Evolutionary conservation across 2,329 filamentous ascomycete species (phyloP), one percentile per base, ranked within the genome.

Genomic region (Aureobasidium zeae): DNA sequence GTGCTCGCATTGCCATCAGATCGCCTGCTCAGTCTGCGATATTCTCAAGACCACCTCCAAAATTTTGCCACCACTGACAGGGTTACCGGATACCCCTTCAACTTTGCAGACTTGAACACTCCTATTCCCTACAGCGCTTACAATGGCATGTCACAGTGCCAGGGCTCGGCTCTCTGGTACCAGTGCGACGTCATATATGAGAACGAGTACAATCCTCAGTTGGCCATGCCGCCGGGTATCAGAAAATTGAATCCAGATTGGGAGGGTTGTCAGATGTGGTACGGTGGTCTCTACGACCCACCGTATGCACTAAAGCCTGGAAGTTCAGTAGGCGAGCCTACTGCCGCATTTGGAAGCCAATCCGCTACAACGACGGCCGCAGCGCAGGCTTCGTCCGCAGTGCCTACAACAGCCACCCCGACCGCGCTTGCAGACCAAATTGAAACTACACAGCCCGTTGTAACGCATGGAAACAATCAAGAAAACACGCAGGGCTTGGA

Each of bases 211-310:
- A 49, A 48, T 5, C 54, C 54, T 10, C 53, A 56, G 25, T 49
- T 56, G 21, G 55, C 53, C 2, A 55, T 59, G 35, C 56, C 56
- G 9, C 55, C 55, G 2, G 48, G 51, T 17, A 55, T 57, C 24
- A 50, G 51, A 7, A 43, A 52, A 3, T 34, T 59, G 4, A 49
- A 52, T 37, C 50, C 53, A 5, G 51, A 49, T 6, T 59, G 55
- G 46, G 30, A 49, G 26, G 37, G 26, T 15, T 59, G 56, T 33
- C 52, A 55, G 43, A 49, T 57, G 48, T 55, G 49, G 48, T 55
- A 55, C 35, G 52, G 52, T 11, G 56, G 56, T n/a, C 43, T 59
- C 9, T 57, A 55, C 46, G 56, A 57, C 47, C 54, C 54, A 5
- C 54, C 54, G 12, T 36, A 54, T 8, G 52, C 52, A 1, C 34